Evolutionary conservation across 2,329 filamentous ascomycete species (phyloP).

Genomic region (Endothia cerciana): DNA sequence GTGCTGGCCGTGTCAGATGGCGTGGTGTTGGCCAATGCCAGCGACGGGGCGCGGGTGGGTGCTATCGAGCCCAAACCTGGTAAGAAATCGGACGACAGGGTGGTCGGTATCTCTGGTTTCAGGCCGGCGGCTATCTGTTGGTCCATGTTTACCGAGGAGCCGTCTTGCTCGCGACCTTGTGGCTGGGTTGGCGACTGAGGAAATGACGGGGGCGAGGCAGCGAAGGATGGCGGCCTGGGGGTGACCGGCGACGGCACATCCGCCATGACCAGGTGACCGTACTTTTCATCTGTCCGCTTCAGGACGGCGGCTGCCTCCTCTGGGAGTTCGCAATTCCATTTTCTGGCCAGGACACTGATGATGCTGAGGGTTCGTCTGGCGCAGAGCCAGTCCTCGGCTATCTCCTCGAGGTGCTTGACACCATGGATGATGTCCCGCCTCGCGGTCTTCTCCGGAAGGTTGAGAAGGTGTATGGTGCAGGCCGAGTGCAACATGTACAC

Average conservation of each 20-base stretch:
- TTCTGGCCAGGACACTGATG: conserved; percentile 80
- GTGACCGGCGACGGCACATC: conserved; percentile 61
- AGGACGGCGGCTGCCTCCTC: conserved; percentile 79
- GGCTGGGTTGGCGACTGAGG: conserved; percentile 31
- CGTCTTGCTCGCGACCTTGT: conserved; percentile 38
- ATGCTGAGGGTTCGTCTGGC: conserved; percentile 85
- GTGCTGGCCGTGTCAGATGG: conserved; percentile 26
- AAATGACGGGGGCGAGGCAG: conserved; percentile 34
- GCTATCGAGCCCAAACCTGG: conserved; percentile 33
- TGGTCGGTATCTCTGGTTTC: conserved; percentile 33
- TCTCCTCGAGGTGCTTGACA: conserved; percentile 90
- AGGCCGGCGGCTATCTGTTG: conserved; percentile 30
- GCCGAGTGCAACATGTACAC: conserved; percentile 96
- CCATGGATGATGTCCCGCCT: conserved; percentile 88
- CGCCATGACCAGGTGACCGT: conserved; percentile 69
- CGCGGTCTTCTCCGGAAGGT: conserved; percentile 89
- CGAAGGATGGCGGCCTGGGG: conserved; percentile 34
- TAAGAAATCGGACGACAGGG: conserved; percentile 37
- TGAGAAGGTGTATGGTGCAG: conserved; percentile 91
- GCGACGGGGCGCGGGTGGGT: conserved; percentile 32
- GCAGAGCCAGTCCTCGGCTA: conserved; percentile 92
- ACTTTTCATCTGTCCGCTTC: conserved; percentile 78
- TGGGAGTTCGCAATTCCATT: conserved; percentile 87
- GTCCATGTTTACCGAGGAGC: conserved; percentile 41
- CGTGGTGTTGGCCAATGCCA: conserved; percentile 23